Percentiles rank a stretch among this genome's conserved stretches.
Evolutionary conservation across 108 stramenopile species (phyloP).

Genomic region (Cylindrotheca closterium): DNA sequence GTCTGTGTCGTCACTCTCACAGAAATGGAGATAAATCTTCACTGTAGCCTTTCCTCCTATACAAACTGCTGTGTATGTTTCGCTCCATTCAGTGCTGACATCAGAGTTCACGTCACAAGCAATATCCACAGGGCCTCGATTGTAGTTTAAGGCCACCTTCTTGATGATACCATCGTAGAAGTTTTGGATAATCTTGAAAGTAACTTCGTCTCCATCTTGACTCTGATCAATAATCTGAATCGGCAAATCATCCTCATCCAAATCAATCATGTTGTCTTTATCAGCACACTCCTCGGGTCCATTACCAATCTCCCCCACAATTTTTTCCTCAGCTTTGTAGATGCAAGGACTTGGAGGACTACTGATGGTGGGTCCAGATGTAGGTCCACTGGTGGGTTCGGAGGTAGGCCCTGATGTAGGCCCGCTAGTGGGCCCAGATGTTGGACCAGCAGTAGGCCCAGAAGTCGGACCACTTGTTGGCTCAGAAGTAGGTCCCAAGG

Average conservation of each 20-base stretch:
- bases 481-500: neutral
- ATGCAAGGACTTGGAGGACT: neutral
- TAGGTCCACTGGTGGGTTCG: slow-evolving; percentile 2
- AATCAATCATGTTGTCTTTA: neutral
- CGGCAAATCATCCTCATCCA: neutral
- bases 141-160: neutral
- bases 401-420: neutral
- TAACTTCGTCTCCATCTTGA: neutral
- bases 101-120: neutral
- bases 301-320: neutral
- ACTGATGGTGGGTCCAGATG: neutral
- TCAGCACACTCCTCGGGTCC: slow-evolving; percentile 3
- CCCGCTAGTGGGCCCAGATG: neutral
- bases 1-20: neutral
- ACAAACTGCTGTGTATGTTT: neutral
- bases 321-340: slow-evolving; percentile 3
- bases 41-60: neutral
- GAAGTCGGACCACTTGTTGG: slow-evolving; percentile 1
- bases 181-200: neutral
- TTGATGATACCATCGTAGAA: neutral
- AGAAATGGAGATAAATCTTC: neutral
- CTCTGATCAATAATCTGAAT: neutral
- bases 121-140: neutral
- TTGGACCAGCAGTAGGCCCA: slow-evolving; percentile 1
- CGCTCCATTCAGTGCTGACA: neutral